Evolutionary conservation across 2,329 filamentous ascomycete species (phyloP), one percentile per base, ranked within the genome.

Genomic region (Fusarium guadeloupense): DNA sequence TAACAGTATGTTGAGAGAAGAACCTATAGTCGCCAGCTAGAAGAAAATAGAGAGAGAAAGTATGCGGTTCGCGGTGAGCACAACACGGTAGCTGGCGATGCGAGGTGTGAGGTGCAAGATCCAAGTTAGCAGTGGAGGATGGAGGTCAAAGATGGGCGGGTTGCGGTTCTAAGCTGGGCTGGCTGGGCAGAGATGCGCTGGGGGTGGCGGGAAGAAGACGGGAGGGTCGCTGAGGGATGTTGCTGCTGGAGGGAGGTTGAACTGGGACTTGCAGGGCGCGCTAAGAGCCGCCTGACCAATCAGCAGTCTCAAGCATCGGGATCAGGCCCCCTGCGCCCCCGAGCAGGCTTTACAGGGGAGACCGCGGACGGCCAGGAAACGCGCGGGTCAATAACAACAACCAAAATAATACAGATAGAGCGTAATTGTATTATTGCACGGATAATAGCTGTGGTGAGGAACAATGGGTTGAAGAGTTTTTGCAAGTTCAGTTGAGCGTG

Each of bases 301-400:
- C 62, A 70, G 12, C 10, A 9, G 13, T 9, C 49, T 40, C 49
- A 54, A 35, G 55, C 38, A 42, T 25, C 43, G 20, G 49, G 43
- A 48, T 26, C 23, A 26, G 37, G 41, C 47, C 54, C 54, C 46
- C 54, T 62, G 66, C 58, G 34, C 51, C 54, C 51, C 46, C 48
- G 14, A 45, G 47, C 26, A 30, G 57, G 40, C 41, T 47, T 42
- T 46, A 44, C 58, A 65, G 58, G 61, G 62, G 57, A 55, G 46
- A 57, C 55, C 68, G 59, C 54, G 62, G 67, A 66, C 68, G 66
- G 52, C 66, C 66, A 69, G 67, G 66, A 70, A 69, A 69, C 68
- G 68, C 68, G 66, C 64, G 59, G 64, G 62, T 67, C 68, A 70
- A 70, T 57, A 70, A 70, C 56, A 69, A 69, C 67, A 69, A 69